Conservation (phyloP, 2,329 filamentous ascomycete species). For the Colletotrichum eleusines region DNA sequence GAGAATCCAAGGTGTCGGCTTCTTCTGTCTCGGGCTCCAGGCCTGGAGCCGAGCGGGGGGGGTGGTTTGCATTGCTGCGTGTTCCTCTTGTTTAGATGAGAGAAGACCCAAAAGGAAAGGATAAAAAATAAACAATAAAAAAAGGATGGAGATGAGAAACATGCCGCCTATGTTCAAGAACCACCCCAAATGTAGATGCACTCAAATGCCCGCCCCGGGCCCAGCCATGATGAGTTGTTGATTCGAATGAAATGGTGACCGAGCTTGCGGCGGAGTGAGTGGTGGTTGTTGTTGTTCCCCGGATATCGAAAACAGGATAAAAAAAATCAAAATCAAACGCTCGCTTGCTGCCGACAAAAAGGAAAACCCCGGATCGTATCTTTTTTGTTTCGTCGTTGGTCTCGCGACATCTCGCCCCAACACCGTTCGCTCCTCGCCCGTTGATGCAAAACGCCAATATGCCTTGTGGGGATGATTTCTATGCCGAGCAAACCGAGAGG, state of each 20-base stretch:
- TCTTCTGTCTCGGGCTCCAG: conserved; percentile 58
- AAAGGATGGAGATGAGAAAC: conserved; percentile 48
- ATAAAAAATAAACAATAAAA: conserved; percentile 44
- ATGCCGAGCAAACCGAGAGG: conserved; percentile 44
- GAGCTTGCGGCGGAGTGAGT: conserved; percentile 62
- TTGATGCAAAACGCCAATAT: conserved; percentile 60
- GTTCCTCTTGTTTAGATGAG: conserved; percentile 66
- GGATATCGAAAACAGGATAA: conserved; percentile 52
- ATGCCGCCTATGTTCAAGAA: conserved; percentile 60
- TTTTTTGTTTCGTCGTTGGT: conserved; percentile 49
- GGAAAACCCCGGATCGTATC: conserved; percentile 44
- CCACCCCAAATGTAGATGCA: conserved; percentile 66
- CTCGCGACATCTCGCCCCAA: conserved; percentile 55
- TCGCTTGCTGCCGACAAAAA: conserved; percentile 58
- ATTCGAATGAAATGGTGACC: conserved; percentile 43
- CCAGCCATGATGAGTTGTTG: conserved; percentile 65
- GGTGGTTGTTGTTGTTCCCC: conserved; percentile 56
- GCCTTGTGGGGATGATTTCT: conserved; percentile 50
- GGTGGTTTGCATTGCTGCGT: conserved; percentile 74
- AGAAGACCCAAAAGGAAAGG: conserved; percentile 48
- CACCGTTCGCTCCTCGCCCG: conserved; percentile 53
- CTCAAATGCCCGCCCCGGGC: conserved; percentile 63
- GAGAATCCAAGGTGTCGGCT: conserved; percentile 55
- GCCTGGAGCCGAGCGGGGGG: conserved; percentile 57
- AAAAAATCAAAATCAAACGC: conserved; percentile 48